A percentile compares a stretch with the other conserved stretches of the same genome.
These are phyloP conservation scores for Fomitopsis pinicola DNA, from an alignment of 1,284 basidiomycete species.

Conservation along the genomic window DNA sequence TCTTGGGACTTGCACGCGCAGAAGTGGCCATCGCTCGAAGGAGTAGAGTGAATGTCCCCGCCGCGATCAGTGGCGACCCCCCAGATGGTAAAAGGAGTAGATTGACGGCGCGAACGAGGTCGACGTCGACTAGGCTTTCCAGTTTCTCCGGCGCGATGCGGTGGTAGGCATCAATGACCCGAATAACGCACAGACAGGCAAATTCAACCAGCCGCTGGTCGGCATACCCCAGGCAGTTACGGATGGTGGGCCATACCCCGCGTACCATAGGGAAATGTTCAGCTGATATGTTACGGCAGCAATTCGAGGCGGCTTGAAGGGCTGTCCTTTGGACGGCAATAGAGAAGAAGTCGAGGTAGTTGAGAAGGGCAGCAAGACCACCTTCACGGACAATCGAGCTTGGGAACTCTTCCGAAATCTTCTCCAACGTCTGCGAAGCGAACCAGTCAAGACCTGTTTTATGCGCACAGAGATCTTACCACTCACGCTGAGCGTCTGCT, in stretches of 20 bases:
- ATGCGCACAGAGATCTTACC: constrained; percentile 2
- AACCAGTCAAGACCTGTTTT: constrained; percentile 13
- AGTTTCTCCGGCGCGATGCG: constrained; percentile 81
- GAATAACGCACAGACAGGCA: constrained; percentile 88
- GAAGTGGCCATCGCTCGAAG: constrained; percentile 84
- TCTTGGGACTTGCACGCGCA: constrained; percentile 82
- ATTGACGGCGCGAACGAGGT: constrained; percentile 83
- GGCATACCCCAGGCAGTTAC: constrained; percentile 85
- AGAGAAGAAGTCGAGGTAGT: constrained; percentile 95
- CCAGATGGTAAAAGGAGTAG: constrained; percentile 82
- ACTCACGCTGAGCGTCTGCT: constrained; percentile 93
- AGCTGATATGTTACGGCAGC: constrained; percentile 84
- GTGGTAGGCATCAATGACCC: constrained; percentile 87
- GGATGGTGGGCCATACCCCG: constrained; percentile 88
- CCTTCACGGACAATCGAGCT: constrained; percentile 92
- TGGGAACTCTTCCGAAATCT: constrained; percentile 95
- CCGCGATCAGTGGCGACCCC: constrained; percentile 78
- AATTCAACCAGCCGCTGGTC: constrained; percentile 94
- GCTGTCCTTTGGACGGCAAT: constrained; percentile 95
- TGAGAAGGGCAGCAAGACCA: constrained; percentile 85
- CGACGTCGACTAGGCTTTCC: constrained; percentile 78
- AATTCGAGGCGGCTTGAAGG: constrained; percentile 93
- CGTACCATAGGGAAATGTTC: constrained; percentile 87
- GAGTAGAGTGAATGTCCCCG: constrained; percentile 86
- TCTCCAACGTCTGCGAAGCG: constrained; percentile 81